Evolutionary conservation across 768 basidiomycete genomes (phyloP), one percentile per base, ranked within the genome.

Genomic region (Kwoniella bestiolae): DNA sequence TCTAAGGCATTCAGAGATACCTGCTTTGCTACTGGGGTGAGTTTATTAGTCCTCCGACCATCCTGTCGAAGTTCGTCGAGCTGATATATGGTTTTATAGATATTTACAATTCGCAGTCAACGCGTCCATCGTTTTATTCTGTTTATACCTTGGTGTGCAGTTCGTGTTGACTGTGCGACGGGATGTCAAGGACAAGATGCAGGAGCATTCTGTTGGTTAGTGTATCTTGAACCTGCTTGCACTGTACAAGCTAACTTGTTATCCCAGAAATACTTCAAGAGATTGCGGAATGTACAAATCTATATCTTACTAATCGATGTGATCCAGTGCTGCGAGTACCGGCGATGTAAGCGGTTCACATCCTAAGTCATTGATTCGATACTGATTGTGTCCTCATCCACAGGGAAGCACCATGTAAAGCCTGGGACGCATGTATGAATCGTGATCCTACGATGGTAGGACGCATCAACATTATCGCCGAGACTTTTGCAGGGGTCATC

Each of bases 51-150:
- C 9, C 29, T 16, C 5, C 45, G 4, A n/a, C n/a, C n/a, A n/a
- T n/a, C n/a, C n/a, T n/a, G n/a, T n/a, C 35, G 6, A 29, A 32
- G 14, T 31, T 32, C 34, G 23, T 45, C 1, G 18, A 6, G n/a
- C 29, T 25, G 9, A 35, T 49, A 3, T 32, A 21, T 29, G 2
- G 23, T n/a, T 46, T 8, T 34, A n/a, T 67, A 91, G 91, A 67
- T 98, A 98, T 81, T 83, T 95, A 23, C 95, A 98, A 79, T 92
- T 98, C 82, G 87, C 91, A 81, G 96, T 96, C 84, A 96, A 97
- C 81, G 82, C 91, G 25, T 88, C 90, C 5, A 86, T 97, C 38
- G 87, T 93, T 52, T 73, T 91, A 44, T 83, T 94, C 52, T 90
- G 91, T 75, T 83, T 99, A 67, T 96, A 94, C 78, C 85, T 97